Conservation (phyloP, 2,329 filamentous ascomycete genomes). For the Claviceps citrina region DNA sequence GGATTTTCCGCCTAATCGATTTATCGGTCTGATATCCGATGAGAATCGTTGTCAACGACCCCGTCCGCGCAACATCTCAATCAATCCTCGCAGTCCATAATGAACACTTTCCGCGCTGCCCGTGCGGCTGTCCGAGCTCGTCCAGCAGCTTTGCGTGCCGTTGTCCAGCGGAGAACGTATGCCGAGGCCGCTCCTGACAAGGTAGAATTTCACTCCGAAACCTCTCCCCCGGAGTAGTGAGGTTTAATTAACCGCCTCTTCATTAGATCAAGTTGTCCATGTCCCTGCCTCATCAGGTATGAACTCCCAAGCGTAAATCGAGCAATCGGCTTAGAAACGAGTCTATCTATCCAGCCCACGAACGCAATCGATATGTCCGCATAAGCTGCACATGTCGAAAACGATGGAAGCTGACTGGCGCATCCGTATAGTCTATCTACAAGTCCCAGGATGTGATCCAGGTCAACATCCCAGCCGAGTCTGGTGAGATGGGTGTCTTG, state of each 20-base stretch:
- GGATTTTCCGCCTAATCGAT: constrained; percentile 27
- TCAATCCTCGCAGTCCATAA: constrained; percentile 41
- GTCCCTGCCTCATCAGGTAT: constrained; percentile 95
- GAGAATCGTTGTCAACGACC: constrained; percentile 33
- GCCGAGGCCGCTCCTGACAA: constrained; percentile 78
- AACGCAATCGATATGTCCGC: constrained; percentile 14
- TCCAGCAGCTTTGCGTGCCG: constrained; percentile 59
- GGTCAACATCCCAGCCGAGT: constrained; percentile 97
- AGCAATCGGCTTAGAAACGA: constrained; percentile 10
- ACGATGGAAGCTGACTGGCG: constrained; percentile 32
- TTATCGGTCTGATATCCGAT: constrained; percentile 24
- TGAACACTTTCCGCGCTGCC: constrained; percentile 91
- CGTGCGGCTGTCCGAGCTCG: constrained; percentile 75
- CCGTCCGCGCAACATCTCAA: constrained; percentile 32
- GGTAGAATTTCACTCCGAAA: constrained; percentile 28
- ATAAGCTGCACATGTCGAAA: constrained; percentile 9
- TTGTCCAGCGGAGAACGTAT: constrained; percentile 77
- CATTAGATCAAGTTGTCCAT: constrained; percentile 86
- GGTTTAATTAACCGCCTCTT: constrained; percentile 12
- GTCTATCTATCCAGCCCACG: constrained; percentile 2
- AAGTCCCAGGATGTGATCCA: constrained; percentile 63
- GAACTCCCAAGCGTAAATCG: constrained; percentile 19
- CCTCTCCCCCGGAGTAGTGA: constrained; percentile 7
- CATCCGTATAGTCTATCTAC: constrained; percentile 47
- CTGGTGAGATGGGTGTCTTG: constrained; percentile 97